These are phyloP conservation scores for Secale cereale DNA, from an alignment of 176 grass and related monocot species.

Conservation along the genomic window DNA sequence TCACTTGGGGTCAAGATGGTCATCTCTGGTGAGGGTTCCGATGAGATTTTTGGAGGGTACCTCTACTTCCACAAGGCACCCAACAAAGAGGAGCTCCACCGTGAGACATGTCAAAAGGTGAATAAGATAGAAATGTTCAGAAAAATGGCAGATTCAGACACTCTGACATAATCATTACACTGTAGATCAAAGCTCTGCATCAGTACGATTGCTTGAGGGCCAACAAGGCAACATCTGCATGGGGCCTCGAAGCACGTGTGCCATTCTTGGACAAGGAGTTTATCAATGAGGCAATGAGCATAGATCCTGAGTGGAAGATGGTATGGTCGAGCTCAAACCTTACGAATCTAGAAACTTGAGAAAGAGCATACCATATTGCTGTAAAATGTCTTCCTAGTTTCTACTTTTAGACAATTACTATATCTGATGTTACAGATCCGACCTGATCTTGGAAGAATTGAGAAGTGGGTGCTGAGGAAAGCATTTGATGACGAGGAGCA, in stretches of 20 bases:
- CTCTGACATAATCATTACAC: neutral
- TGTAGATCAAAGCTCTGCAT: conserved; percentile 74
- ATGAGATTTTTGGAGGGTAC: conserved; percentile 86
- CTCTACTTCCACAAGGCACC: conserved; percentile 93
- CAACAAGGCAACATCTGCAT: conserved; percentile 83
- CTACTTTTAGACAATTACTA: neutral
- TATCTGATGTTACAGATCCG: conserved; percentile 43
- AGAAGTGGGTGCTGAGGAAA: conserved; percentile 81
- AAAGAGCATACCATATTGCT: neutral
- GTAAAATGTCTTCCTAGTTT: conserved; percentile 2
- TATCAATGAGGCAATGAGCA: conserved; percentile 64
- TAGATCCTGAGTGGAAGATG: conserved; percentile 88
- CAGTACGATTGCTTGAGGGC: conserved; percentile 89
- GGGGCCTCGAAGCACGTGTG: conserved; percentile 79
- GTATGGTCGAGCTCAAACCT: conserved; percentile 25
- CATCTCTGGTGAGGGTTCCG: conserved; percentile 81
- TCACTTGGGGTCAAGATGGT: conserved; percentile 92
- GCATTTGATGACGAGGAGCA: conserved; percentile 78
- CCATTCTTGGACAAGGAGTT: conserved; percentile 94
- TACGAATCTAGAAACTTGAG: neutral
- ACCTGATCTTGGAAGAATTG: conserved; percentile 67
- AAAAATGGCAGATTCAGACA: neutral
- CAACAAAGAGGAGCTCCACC: conserved; percentile 76
- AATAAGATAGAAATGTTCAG: neutral
- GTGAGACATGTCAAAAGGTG: conserved; percentile 72